Evolutionary conservation across 2,329 filamentous ascomycete species (phyloP), one percentile per base, ranked within the genome.

Genomic region (Ophiostoma novo-ulmi): DNA sequence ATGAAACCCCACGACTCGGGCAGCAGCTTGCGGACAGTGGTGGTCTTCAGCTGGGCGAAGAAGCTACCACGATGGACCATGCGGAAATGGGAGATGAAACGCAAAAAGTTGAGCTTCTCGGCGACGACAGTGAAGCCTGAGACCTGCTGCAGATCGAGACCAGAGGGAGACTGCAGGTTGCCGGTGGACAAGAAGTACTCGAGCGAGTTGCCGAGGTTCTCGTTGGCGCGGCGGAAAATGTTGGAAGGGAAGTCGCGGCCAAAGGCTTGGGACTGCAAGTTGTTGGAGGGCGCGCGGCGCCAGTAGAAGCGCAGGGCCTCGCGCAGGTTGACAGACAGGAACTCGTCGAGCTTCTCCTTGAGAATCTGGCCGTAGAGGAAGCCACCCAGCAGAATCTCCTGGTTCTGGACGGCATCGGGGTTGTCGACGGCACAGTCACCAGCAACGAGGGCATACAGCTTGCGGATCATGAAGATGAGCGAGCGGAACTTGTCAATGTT

Each of bases 51-150:
- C 79, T 98, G 92, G 3, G 95, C 95, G 79, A 99, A 99, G 86
- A 99, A 99, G 78, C 93, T 95, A 84, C 95, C 95, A 88, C 95
- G 89, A 82, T 99, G 95, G 71, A 99, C 93, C 93, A 97, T 97
- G 75, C 95, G 91, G 73, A 99, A 99, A 80, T 99, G 95, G 80
- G 92, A 95, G 82, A 99, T 97, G 82, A 98, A 99, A 76, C 95
- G 92, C 77, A 97, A 88, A 79, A 98, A 99, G 82, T 99, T 99
- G 78, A 99, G 94, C 85, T 98, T 98, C 79, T 99, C 95, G 2
- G 95, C 95, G 69, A 98, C 94, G 68, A 99, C 93, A 0, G 93
- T 97, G 80, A 97, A 99, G 73, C 95, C 95, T 14, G 94, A 95
- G 0, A 91, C 90, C 80, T 99, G 95, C 78, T 98, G 95, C 77